Base-by-base conservation (phyloP, 2,329 filamentous ascomycete species). In the Apiospora kogelbergensis region DNA sequence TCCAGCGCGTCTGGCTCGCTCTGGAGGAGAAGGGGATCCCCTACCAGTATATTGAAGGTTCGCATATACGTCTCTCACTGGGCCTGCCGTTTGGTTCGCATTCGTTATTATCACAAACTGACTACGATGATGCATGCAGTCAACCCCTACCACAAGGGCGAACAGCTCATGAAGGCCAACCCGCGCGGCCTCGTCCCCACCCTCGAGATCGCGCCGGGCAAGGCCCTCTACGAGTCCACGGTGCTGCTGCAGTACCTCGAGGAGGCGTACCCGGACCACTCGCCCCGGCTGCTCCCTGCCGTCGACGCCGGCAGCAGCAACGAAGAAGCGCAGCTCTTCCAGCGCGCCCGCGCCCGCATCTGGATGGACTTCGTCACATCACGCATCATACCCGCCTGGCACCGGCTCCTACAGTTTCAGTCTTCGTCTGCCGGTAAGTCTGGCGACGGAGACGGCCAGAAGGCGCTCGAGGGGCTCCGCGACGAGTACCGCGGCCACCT, bases 171-270 rank as follows among this genome's bases (percentile, higher is more conserved):
- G 46, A 77, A 81, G 42, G 80, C 88, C 63, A 90, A 90, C 73
- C 88, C 87, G 0, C 84, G 87, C 66, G 87, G 88, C 15, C 81
- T 90, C 1, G 86, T 89, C 1, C 88, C 88, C 1, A 89, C 87
- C 0, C 80, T 90, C 7, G 78, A 74, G 66, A 68, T 72, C 20
- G 69, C 71, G 1, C 72, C 72, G 3, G 70, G 71, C 13, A 85
- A 86, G 71, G 84, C 87, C 0, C 79, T 89, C 2, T 89, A 87
- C 73, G 87, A 90, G 73, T 85, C 83, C 68, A 86, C 81, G 4
- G 83, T 90, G 60, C 83, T 90, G 60, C 83, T 83, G 73, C 86
- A 89, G 73, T 90, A 89, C 74, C 80, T 90, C n/a, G 87, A 90
- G 73, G 86, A 89, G 64, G 83, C 84, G 1, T 89, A 84, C 71